Evolutionary conservation across 768 basidiomycete species (phyloP).

Genomic region (Rhodosporidiobolus odoratus): DNA sequence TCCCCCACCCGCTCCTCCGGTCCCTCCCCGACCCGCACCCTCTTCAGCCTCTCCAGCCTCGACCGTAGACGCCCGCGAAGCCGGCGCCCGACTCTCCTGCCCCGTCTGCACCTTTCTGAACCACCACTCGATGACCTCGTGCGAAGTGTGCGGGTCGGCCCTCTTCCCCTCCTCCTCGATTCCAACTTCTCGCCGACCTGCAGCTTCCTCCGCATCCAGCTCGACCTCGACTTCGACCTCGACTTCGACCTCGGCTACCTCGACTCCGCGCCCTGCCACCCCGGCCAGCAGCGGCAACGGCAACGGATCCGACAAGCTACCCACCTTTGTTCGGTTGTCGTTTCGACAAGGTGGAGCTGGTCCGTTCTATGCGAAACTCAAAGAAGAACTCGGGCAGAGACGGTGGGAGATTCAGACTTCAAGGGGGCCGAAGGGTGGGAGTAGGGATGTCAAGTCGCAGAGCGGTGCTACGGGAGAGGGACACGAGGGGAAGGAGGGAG

Average conservation of each 20-base stretch:
- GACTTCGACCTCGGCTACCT: constrained; percentile 36
- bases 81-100: constrained; percentile 50
- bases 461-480: background rate
- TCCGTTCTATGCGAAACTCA: constrained; percentile 67
- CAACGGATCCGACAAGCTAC: constrained; percentile 37
- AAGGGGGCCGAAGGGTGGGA: constrained; percentile 6
- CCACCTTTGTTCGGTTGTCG: constrained; percentile 66
- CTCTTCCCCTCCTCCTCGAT: constrained; percentile 46
- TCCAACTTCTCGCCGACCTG: constrained; percentile 15
- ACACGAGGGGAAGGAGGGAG: background rate
- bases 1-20: background rate
- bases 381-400: constrained; percentile 44
- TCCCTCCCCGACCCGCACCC: background rate
- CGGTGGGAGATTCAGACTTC: background rate
- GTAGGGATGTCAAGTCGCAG: background rate
- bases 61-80: background rate
- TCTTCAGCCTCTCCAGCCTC: background rate
- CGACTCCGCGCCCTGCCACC: constrained; percentile 61
- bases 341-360: constrained; percentile 89
- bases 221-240: background rate
- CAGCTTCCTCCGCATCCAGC: background rate
- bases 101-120: constrained; percentile 90
- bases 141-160: constrained; percentile 79
- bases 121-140: constrained; percentile 62
- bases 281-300: constrained; percentile 44